phyloP scores from a whole-genome alignment of 441 rosid species.

The Pelargonium fulgidum region DNA sequence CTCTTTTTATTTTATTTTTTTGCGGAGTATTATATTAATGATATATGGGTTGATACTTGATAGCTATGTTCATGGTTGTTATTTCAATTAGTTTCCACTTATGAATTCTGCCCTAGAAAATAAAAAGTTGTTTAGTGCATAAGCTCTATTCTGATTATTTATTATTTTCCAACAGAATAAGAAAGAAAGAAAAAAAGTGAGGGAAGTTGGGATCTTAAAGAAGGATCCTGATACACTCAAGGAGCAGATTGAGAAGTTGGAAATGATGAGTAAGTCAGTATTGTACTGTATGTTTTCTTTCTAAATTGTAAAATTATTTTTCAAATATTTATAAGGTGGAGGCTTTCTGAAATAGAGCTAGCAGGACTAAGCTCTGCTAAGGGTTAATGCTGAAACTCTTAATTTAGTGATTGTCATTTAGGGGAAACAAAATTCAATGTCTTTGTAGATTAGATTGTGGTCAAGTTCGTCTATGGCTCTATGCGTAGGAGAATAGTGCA shows the following conservation, averaged over 20 bases:
- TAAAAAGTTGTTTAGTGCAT: no score
- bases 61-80: no score
- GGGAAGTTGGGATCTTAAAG: conserved; percentile 95
- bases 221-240: conserved; percentile 82
- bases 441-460: neutral
- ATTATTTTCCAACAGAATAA: conserved; percentile 66
- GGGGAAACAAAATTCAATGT: neutral
- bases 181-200: conserved; percentile 94
- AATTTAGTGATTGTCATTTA: neutral
- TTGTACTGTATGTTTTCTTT: conserved; percentile 4
- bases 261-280: conserved; percentile 66
- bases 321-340: neutral
- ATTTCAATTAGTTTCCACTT: no score
- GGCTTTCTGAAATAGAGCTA: no score
- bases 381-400: neutral
- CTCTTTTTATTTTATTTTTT: no score
- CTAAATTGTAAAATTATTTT: neutral
- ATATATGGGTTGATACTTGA: no score
- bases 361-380: no score
- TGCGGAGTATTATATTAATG: no score
- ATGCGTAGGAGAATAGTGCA: neutral
- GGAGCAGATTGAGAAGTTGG: conserved; percentile 89
- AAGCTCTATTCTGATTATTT: no score
- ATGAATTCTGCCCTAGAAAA: no score
- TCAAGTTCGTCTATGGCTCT: neutral